Base-by-base conservation (phyloP, 2,329 filamentous ascomycete species). In the Ophiostoma sp. region DNA sequence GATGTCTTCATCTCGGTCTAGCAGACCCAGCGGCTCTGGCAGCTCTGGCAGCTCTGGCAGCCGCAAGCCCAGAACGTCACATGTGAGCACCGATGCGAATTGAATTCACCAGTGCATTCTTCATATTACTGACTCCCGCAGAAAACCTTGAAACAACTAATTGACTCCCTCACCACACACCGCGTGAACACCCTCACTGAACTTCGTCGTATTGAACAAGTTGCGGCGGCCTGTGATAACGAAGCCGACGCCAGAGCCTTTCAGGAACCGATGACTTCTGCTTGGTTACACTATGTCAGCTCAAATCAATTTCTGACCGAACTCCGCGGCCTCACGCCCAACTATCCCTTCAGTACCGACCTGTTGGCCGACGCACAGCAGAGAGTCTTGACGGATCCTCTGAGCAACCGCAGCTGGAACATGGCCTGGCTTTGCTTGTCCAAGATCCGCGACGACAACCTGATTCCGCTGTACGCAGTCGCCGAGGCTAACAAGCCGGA, bases 171-270 rank as follows among this genome's bases (percentile, higher is more conserved):
- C 28, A 84, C 84, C 59, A 89, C 88, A 0, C 91, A 92, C 78
- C 88, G 88, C n/a, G 84, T 93, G 79, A 94, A 93, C 79, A 93
- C 92, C 0, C 84, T 94, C 25, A 90, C 89, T 0, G 91, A 92
- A 75, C 87, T 94, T 36, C 90, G 91, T 76, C 89, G 91, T 19
- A 90, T 93, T 77, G 92, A 94, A 80, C 87, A 88, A 72, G 84
- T 88, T 3, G 90, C 92, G 31, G 88, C 89, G 2, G 80, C 84
- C 2, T 86, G 88, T 74, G 85, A 89, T 42, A 84, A 86, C 55
- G 85, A 88, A 59, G 88, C 89, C 71, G 87, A 92, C 64, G 87
- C 87, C 17, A 85, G 86, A 36, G 84, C 84, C 3, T 87, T 89
- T 75, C 87, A 88, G 78, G 82, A 81, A 6, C 89, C 91, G 12